These are phyloP conservation scores for Diutina siamensis DNA, from an alignment of 1,139 yeast species.

Conservation along the genomic window DNA sequence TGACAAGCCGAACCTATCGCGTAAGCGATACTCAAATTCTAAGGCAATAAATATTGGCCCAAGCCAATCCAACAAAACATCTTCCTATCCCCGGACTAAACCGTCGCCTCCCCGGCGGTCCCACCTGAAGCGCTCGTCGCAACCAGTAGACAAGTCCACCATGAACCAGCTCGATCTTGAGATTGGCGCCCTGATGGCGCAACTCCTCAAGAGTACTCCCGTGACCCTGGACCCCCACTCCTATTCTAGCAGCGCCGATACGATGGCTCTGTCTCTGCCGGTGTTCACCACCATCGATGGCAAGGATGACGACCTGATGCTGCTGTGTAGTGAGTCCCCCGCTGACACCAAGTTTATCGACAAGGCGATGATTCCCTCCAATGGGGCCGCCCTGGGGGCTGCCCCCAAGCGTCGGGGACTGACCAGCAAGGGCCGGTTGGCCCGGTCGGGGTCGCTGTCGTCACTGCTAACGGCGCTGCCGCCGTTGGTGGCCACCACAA, in stretches of 20 bases:
- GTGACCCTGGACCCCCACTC: not conserved
- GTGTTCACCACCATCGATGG: slow-evolving; percentile 2
- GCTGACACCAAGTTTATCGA: not conserved
- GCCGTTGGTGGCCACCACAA: slow-evolving; percentile 15
- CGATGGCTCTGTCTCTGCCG: slow-evolving; percentile 4
- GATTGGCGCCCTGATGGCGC: slow-evolving; percentile 36
- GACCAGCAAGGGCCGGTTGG: not conserved
- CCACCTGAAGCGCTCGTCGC: not conserved
- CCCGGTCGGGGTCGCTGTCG: slow-evolving; percentile 7
- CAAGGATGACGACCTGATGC: slow-evolving; percentile 3
- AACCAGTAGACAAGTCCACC: slow-evolving; percentile 5
- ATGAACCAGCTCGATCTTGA: slow-evolving; percentile 24
- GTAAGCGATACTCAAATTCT: slow-evolving; percentile 4
- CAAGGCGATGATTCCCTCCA: too few species aligned
- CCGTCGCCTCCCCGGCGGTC: not conserved
- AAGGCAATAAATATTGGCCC: slow-evolving; percentile 5
- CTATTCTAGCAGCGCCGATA: not conserved
- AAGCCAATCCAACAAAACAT: not conserved
- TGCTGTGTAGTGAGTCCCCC: not conserved
- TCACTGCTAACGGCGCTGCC: slow-evolving; percentile 19
- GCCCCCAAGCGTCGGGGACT: too few species aligned
- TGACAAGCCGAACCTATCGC: slow-evolving; percentile 5
- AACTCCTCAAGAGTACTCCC: slow-evolving; percentile 18
- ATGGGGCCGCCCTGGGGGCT: too few species aligned
- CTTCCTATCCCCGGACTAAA: not conserved